Evolutionary conservation across 1,284 basidiomycete genomes (phyloP).

Genomic region (Fomitopsis schrenkii): DNA sequence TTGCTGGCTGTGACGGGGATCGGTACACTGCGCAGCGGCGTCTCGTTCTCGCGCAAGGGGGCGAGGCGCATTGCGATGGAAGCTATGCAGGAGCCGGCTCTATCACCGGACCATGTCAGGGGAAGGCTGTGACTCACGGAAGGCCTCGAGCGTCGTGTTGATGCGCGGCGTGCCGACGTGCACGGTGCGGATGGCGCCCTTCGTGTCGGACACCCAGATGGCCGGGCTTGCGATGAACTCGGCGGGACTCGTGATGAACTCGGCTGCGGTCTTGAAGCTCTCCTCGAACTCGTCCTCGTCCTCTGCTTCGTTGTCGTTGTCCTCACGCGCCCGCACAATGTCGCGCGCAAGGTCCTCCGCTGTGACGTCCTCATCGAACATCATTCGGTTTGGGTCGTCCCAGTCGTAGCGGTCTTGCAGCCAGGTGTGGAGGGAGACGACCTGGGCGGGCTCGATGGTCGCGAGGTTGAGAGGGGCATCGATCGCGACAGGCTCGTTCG

Average conservation of each 20-base stretch:
- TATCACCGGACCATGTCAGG: not conserved
- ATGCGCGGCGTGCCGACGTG: not conserved
- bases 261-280: slow-evolving; percentile 9
- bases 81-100: not conserved
- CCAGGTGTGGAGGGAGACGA: slow-evolving; percentile 11
- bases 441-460: slow-evolving; percentile 5
- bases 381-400: slow-evolving; percentile 7
- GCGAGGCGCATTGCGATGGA: not conserved
- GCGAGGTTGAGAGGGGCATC: slow-evolving; percentile 13
- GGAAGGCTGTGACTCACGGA: not conserved
- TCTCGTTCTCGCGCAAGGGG: not conserved
- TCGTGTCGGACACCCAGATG: not conserved
- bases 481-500: slow-evolving; percentile 16
- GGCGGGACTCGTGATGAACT: slow-evolving; percentile 11
- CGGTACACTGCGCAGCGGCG: not conserved
- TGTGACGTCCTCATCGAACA: slow-evolving; percentile 11
- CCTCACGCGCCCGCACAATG: slow-evolving; percentile 2
- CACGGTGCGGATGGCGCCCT: not conserved
- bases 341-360: slow-evolving; percentile 9
- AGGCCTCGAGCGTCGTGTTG: not conserved
- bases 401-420: slow-evolving; percentile 11
- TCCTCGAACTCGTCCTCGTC: slow-evolving; percentile 11
- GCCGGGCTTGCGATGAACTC: slow-evolving; percentile 12
- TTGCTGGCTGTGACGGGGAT: slow-evolving; percentile 12
- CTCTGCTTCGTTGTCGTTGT: not conserved